Percentiles rank a stretch among this genome's conserved stretches.
These are phyloP conservation scores for Hydnum rufescens DNA, from an alignment of 768 basidiomycete species.

Conservation along the genomic window DNA sequence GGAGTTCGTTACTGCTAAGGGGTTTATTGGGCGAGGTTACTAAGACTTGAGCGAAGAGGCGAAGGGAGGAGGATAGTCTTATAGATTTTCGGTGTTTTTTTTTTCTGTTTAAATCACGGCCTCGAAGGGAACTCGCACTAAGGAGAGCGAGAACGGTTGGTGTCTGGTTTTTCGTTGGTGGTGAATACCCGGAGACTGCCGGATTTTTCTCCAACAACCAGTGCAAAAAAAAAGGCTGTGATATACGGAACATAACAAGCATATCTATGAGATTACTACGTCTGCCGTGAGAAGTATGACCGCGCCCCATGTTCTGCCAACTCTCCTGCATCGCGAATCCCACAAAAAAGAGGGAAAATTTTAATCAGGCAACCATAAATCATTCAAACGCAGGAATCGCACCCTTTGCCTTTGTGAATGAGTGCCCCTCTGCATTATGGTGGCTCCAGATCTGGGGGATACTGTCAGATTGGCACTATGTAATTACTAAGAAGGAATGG, in stretches of 20 bases:
- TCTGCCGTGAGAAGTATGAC: constrained; percentile 47
- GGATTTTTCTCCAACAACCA: no score
- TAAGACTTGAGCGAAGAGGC: neutral
- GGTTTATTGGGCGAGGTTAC: neutral
- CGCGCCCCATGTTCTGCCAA: constrained; percentile 69
- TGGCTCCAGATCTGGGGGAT: constrained; percentile 46
- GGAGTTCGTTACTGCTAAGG: neutral
- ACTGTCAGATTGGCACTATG: constrained; percentile 1
- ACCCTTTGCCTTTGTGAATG: constrained; percentile 52
- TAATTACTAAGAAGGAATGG: constrained; percentile 1
- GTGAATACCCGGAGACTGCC: neutral
- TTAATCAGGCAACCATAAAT: neutral
- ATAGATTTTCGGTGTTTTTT: neutral
- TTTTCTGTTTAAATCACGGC: neutral
- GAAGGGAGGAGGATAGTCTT: no score
- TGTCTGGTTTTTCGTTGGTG: neutral
- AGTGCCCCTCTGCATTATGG: constrained; percentile 68
- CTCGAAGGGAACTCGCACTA: neutral
- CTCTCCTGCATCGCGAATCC: constrained; percentile 49
- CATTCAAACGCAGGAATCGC: no score
- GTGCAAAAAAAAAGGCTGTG: neutral
- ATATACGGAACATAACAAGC: neutral
- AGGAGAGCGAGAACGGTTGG: neutral
- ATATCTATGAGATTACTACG: neutral
- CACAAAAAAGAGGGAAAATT: no score